Evolutionary conservation across 495 filamentous ascomycete species (phyloP).

Genomic region (Aspergillus saccharolyticus): DNA sequence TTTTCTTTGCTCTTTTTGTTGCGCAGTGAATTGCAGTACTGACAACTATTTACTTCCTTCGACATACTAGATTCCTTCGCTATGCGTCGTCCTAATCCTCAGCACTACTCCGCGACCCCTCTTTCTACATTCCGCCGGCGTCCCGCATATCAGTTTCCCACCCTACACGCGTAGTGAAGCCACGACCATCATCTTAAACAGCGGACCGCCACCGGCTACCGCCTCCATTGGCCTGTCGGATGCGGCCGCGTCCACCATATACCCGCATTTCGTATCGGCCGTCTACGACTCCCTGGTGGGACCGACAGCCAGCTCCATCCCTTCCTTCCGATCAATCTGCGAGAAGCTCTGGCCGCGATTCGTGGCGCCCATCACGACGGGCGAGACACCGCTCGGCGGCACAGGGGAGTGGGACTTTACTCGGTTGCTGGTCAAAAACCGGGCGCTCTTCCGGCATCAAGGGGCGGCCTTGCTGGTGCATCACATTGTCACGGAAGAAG

Average conservation of each 20-base stretch:
- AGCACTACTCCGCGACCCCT: slow-evolving; percentile 61
- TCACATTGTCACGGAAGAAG: slow-evolving; percentile 53
- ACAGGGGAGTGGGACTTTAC: slow-evolving; percentile 71
- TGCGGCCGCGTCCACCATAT: slow-evolving; percentile 30
- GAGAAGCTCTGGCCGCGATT: slow-evolving; percentile 79
- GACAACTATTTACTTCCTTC: neutral
- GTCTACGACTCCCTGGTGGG: slow-evolving; percentile 39
- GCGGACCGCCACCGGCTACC: slow-evolving; percentile 30
- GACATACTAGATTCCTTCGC: slow-evolving; percentile 62
- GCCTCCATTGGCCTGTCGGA: slow-evolving; percentile 20
- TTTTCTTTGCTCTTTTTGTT: neutral
- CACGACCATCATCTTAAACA: slow-evolving; percentile 60
- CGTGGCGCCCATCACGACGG: slow-evolving; percentile 42
- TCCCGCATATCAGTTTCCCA: slow-evolving; percentile 79
- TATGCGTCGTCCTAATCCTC: slow-evolving; percentile 74
- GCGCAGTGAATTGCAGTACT: neutral
- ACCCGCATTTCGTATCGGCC: slow-evolving; percentile 40
- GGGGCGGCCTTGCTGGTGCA: slow-evolving; percentile 69
- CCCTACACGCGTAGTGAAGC: slow-evolving; percentile 77
- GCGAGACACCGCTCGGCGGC: slow-evolving; percentile 32
- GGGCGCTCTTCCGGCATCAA: slow-evolving; percentile 72
- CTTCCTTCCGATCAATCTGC: slow-evolving; percentile 35
- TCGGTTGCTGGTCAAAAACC: slow-evolving; percentile 67
- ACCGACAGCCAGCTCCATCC: slow-evolving; percentile 44
- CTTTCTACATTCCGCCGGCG: slow-evolving; percentile 64